Base-by-base conservation (phyloP, 768 basidiomycete genomes). In the Pleurotus tuoliensis region DNA sequence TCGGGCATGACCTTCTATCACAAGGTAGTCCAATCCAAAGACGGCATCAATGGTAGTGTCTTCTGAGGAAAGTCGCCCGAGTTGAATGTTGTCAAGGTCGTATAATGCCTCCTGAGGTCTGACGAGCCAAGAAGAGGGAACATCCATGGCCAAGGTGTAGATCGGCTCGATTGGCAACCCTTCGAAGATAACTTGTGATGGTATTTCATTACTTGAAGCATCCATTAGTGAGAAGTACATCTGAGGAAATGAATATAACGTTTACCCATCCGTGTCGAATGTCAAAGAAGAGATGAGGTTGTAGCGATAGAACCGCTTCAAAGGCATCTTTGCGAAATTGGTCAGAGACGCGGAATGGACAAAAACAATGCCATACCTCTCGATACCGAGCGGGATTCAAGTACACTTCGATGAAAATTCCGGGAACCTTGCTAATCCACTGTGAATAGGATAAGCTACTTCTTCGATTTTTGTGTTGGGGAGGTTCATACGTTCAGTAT, bases 1-100 rank as follows among this genome's bases (percentile, higher is more conserved):
- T 8, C 94, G 84, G 0, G 94, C 94, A 63, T 98, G 96, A 2
- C 97, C 97, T 67, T 98, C 96, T 44, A 98, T 81, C 48, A 98
- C 84, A 18, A 99, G 80, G 61, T 93, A 89, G 63, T 98, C 94
- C 5, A 98, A 85, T 50, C 86, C 85, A 73, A 94, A 97, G 46
- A 90, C 72, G 0, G 91, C 90, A 43, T 90, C 82, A 3, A 95
- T 75, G 4, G 87, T 49, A 13, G 76, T 73, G 44, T 89, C 87
- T 41, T 79, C 76, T 0, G 77, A 73, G 1, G 81, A 73, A 2
- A 96, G 77, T 44, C 81, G 79, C 9, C 78, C 79, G 5, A 98
- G 82, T 45, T 94, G 90, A 57, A 99, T 88, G 69, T 99, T 99
- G 73, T 99, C 96, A 24, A 98, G 82, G 67, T 99, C 96, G 62